phyloP scores from a whole-genome alignment of 1,139 yeast genomes.

The Scheffersomyces quercinus region DNA sequence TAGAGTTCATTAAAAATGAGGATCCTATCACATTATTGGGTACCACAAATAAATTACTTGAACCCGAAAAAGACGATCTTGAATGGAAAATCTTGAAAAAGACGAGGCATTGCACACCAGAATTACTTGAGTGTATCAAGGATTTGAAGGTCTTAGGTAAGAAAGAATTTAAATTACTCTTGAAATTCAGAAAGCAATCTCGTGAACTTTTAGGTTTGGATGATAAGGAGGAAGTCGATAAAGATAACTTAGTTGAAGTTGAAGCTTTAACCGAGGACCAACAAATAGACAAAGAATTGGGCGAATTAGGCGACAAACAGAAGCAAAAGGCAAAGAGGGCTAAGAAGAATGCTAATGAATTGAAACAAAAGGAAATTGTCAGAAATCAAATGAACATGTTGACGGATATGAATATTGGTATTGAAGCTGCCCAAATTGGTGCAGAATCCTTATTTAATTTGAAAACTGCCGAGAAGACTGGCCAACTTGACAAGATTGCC shows the following conservation, averaged over 20 bases:
- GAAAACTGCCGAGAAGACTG: slow-evolving; percentile 82
- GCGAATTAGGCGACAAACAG: slow-evolving; percentile 70
- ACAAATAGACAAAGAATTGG: slow-evolving; percentile 81
- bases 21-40: slow-evolving; percentile 88
- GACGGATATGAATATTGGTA: slow-evolving; percentile 89
- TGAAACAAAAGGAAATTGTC: slow-evolving; percentile 81
- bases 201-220: slow-evolving; percentile 77
- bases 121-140: slow-evolving; percentile 77
- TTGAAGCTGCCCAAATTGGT: slow-evolving; percentile 86
- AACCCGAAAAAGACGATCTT: slow-evolving; percentile 56
- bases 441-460: slow-evolving; percentile 81
- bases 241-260: slow-evolving; percentile 53
- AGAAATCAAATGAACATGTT: slow-evolving; percentile 97
- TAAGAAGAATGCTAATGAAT: slow-evolving; percentile 78
- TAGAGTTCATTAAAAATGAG: slow-evolving; percentile 78
- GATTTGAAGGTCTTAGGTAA: slow-evolving; percentile 93
- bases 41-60: slow-evolving; percentile 55
- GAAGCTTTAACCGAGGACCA: slow-evolving; percentile 85
- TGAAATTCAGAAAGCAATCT: slow-evolving; percentile 88
- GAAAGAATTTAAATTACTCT: slow-evolving; percentile 81
- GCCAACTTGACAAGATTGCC: slow-evolving; percentile 69
- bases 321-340: slow-evolving; percentile 71
- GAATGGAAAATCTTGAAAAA: slow-evolving; percentile 74
- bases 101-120: slow-evolving; percentile 74
- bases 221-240: slow-evolving; percentile 43